These are phyloP conservation scores for Dactylonectria macrodidyma DNA, from an alignment of 2,329 filamentous ascomycete species.

Conservation along the genomic window DNA sequence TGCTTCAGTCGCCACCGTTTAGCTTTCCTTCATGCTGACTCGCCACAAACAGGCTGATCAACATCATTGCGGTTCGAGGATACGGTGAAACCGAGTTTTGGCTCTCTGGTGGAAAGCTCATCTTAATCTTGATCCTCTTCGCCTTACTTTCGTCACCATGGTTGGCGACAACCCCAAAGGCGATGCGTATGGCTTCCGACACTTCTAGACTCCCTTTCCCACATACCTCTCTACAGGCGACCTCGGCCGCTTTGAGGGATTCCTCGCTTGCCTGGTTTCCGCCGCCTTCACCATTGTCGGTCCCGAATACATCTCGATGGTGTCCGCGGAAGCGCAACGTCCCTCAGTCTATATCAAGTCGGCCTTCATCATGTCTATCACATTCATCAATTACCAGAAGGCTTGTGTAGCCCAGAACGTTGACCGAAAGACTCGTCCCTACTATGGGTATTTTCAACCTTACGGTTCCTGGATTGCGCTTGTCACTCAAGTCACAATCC, in stretches of 20 bases:
- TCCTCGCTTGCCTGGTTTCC: constrained; percentile 76
- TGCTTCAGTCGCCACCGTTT: too few relatives aligned
- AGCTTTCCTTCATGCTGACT: too few relatives aligned
- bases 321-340: constrained; percentile 78
- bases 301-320: constrained; percentile 78
- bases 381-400: constrained; percentile 64
- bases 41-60: constrained; percentile 55
- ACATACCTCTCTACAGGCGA: constrained; percentile 71
- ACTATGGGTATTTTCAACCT: constrained; percentile 72
- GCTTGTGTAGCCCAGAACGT: constrained; percentile 68
- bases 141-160: constrained; percentile 87
- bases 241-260: constrained; percentile 79
- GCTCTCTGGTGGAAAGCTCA: constrained; percentile 73
- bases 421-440: constrained; percentile 68
- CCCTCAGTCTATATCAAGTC: constrained; percentile 75
- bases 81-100: constrained; percentile 83
- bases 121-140: constrained; percentile 78
- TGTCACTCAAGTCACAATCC: constrained; percentile 58
- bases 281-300: constrained; percentile 76
- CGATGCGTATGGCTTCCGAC: constrained; percentile 80
- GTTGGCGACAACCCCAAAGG: constrained; percentile 81
- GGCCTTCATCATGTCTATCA: constrained; percentile 71
- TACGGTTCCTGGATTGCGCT: constrained; percentile 67
- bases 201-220: constrained; percentile 69
- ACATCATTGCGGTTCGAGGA: constrained; percentile 75